A percentile compares a stretch with the other conserved stretches of the same genome.
Conservation (phyloP, 2,329 filamentous ascomycete species). For the Colletotrichum tamarilloi region DNA sequence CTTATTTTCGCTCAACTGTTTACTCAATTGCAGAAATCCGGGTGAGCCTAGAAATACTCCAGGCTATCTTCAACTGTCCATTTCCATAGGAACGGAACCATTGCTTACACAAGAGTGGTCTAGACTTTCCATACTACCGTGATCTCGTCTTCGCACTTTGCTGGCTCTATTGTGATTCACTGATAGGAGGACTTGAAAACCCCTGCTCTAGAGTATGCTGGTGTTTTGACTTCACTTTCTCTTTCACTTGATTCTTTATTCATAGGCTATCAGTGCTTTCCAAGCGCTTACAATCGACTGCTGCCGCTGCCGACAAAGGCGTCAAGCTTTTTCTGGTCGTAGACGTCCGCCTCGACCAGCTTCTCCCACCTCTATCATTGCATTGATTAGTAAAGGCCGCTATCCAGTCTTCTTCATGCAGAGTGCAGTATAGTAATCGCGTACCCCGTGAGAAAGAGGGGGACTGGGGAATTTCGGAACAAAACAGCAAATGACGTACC, state of each 20-base stretch:
- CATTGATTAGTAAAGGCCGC: too few species aligned
- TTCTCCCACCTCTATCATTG: constrained; percentile 27
- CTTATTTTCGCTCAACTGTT: neutral
- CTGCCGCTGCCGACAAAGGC: constrained; percentile 14
- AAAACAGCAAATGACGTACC: neutral
- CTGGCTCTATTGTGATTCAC: neutral
- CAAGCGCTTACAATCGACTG: constrained; percentile 1
- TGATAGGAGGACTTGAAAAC: neutral
- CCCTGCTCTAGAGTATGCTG: neutral
- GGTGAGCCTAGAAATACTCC: neutral
- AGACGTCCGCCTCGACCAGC: constrained; percentile 32
- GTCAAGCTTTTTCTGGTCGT: constrained; percentile 32
- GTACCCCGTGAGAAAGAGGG: too few species aligned
- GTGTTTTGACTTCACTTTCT: too few species aligned
- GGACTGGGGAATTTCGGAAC: neutral
- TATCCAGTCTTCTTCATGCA: too few species aligned
- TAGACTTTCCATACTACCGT: neutral
- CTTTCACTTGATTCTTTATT: neutral
- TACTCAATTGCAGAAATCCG: neutral
- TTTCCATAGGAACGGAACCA: neutral
- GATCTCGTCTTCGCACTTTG: neutral
- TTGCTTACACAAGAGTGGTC: neutral
- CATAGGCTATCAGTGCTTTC: neutral
- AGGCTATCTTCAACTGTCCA: neutral
- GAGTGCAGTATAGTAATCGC: too few species aligned